Percentiles rank a stretch among this genome's conserved stretches.
These are phyloP conservation scores for Arthrobotrys pseudoclavata DNA, from an alignment of 2,329 filamentous ascomycete species.

Conservation along the genomic window DNA sequence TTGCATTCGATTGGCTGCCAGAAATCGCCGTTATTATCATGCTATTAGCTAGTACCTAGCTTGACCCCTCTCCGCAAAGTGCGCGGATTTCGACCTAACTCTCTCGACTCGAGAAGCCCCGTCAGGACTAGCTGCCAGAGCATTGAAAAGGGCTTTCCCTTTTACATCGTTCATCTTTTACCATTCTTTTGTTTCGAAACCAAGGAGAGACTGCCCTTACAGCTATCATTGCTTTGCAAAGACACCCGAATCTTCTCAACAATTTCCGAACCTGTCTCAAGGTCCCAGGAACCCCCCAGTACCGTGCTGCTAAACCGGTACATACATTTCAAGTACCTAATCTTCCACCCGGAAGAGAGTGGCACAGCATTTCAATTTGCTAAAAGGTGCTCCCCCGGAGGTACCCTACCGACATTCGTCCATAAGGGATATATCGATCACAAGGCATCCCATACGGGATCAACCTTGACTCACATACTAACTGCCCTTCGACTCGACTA, in stretches of 20 bases:
- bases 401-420: constrained; percentile 10
- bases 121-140: constrained; percentile 21
- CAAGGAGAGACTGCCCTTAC: constrained; percentile 12
- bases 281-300: neutral
- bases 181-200: constrained; percentile 54
- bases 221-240: constrained; percentile 15
- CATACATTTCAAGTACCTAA: neutral
- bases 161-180: constrained; percentile 25
- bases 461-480: constrained; percentile 46
- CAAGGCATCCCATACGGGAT: constrained; percentile 46
- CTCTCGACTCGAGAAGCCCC: constrained; percentile 32
- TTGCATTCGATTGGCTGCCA: constrained; percentile 26
- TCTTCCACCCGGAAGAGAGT: constrained; percentile 1
- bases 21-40: constrained; percentile 41
- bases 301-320: neutral
- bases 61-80: constrained; percentile 25
- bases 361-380: neutral
- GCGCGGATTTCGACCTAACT: constrained; percentile 19
- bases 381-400: constrained; percentile 12
- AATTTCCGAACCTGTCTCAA: constrained; percentile 4
- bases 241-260: constrained; percentile 23
- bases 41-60: neutral
- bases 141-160: constrained; percentile 40
- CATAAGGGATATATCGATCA: constrained; percentile 24
- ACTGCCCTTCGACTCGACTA: constrained; percentile 29